Conservation (phyloP, 805 yeast genomes). For the Cyberlindnera subsufficiens region DNA sequence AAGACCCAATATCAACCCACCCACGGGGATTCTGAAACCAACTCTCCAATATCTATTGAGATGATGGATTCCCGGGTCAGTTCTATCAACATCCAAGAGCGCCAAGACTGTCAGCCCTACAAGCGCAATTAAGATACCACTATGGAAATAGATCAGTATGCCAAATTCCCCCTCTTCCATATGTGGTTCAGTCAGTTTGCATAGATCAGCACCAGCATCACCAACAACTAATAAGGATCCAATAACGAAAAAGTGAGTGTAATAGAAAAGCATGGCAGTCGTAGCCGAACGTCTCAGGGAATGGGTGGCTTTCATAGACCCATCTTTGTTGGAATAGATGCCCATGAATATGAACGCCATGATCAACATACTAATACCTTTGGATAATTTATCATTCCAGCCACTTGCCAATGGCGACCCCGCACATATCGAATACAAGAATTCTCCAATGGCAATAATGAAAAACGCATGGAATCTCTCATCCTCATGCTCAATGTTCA, state of each 20-base stretch:
- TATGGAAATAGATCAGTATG: constrained; percentile 44
- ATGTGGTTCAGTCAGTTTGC: constrained; percentile 25
- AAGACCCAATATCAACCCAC: constrained; percentile 32
- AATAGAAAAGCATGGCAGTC: constrained; percentile 42
- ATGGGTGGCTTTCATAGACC: constrained; percentile 42
- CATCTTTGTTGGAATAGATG: constrained; percentile 52
- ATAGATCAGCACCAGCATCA: constrained; percentile 50
- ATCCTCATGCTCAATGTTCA: constrained; percentile 62
- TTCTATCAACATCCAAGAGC: constrained; percentile 38
- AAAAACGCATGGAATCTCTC: constrained; percentile 54
- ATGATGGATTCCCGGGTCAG: constrained; percentile 27
- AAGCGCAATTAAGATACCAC: constrained; percentile 45
- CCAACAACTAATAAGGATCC: constrained; percentile 50
- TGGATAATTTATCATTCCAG: constrained; percentile 30
- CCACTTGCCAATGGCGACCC: constrained; percentile 43
- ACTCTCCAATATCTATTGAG: constrained; percentile 34
- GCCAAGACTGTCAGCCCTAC: constrained; percentile 35
- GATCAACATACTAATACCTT: constrained; percentile 43
- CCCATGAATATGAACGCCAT: constrained; percentile 45
- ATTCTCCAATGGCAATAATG: constrained; percentile 63
- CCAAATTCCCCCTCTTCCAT: constrained; percentile 30
- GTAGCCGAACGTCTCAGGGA: constrained; percentile 43
- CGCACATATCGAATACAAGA: constrained; percentile 47
- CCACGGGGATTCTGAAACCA: constrained; percentile 36
- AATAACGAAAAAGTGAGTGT: constrained; percentile 44